phyloP scores from a whole-genome alignment of 1,284 basidiomycete species.

The Apiotrichum siamense region DNA sequence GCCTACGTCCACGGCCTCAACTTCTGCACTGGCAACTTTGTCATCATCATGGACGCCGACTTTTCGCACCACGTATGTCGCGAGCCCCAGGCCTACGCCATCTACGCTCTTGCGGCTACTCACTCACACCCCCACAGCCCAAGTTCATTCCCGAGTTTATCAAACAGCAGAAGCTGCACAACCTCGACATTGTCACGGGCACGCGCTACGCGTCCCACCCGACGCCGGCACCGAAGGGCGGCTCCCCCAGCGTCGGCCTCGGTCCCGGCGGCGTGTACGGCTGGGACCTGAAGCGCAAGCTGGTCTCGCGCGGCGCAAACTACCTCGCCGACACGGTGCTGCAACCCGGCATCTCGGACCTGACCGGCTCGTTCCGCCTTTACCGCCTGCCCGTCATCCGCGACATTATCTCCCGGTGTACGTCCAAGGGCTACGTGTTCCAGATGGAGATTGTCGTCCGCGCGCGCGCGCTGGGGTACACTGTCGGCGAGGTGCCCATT shows the following conservation, averaged over 20 bases:
- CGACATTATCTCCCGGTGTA: conserved; percentile 73
- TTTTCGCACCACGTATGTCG: conserved; percentile 80
- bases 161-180: conserved; percentile 69
- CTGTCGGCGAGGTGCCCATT: conserved; percentile 82
- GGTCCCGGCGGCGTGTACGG: conserved; percentile 76
- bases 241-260: conserved; percentile 35
- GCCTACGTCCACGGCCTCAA: conserved; percentile 88
- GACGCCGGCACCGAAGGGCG: conserved; percentile 42
- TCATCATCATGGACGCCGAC: conserved; percentile 94
- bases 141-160: conserved; percentile 88
- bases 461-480: conserved; percentile 71
- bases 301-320: conserved; percentile 79
- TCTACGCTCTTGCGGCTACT: neutral
- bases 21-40: conserved; percentile 83
- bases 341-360: conserved; percentile 73
- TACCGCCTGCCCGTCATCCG: conserved; percentile 70
- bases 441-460: conserved; percentile 97
- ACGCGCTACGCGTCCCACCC: conserved; percentile 62
- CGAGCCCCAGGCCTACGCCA: neutral
- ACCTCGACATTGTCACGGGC: conserved; percentile 83
- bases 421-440: conserved; percentile 86
- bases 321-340: conserved; percentile 76
- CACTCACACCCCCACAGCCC: conserved; percentile 52
- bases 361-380: conserved; percentile 78
- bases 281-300: conserved; percentile 80